Evolutionary conservation across 306 rosid species (phyloP).

Genomic region (Oxytropis ochrocephala): DNA sequence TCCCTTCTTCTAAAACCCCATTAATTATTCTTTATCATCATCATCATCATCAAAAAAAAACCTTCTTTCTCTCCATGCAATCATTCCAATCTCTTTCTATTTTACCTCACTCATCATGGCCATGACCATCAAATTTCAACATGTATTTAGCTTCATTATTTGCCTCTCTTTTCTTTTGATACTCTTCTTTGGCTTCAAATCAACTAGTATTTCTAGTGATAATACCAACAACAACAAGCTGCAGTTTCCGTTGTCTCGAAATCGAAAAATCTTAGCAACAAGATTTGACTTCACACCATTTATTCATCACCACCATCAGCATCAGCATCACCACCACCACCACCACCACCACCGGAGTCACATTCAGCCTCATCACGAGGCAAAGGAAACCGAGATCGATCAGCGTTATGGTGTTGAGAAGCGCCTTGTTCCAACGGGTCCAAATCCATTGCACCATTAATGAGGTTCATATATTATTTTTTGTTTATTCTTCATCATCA

Average conservation of each 20-base stretch:
- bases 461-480: slow-evolving; percentile 17
- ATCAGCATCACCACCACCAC: background rate
- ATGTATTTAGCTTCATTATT: slow-evolving; percentile 36
- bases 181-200: slow-evolving; percentile 27
- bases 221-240: background rate
- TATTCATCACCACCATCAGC: slow-evolving; percentile 30
- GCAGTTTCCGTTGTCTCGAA: background rate
- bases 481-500: slow-evolving; percentile 21
- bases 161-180: slow-evolving; percentile 35
- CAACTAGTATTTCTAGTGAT: background rate
- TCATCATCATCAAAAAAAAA: too few species aligned
- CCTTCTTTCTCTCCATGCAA: slow-evolving; percentile 51
- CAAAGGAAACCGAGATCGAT: slow-evolving; percentile 35
- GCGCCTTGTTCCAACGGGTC: slow-evolving; percentile 94
- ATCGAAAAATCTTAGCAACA: slow-evolving; percentile 39
- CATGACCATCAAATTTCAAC: slow-evolving; percentile 25
- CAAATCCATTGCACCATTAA: slow-evolving; percentile 97
- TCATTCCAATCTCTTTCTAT: slow-evolving; percentile 27
- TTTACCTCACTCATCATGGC: slow-evolving; percentile 36
- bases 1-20: slow-evolving; percentile 25
- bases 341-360: slow-evolving; percentile 20
- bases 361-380: background rate
- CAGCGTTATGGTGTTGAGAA: slow-evolving; percentile 69
- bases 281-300: slow-evolving; percentile 54
- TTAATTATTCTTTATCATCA: background rate